A percentile compares a stretch with the other conserved stretches of the same genome.
Evolutionary conservation across 768 basidiomycete genomes (phyloP).

Genomic region (Trametes coccinea): DNA sequence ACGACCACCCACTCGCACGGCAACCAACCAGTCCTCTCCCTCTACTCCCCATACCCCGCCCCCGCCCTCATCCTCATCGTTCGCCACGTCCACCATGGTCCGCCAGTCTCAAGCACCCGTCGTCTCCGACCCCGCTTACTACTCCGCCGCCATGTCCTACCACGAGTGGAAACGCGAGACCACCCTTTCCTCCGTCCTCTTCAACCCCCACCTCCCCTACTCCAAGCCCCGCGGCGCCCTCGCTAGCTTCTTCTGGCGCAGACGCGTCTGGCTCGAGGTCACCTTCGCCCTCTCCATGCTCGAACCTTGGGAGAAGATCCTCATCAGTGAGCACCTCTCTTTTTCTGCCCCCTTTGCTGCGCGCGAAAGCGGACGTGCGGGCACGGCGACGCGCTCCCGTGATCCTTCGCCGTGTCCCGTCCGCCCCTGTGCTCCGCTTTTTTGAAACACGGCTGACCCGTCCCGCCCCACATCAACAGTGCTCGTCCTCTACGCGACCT

Average conservation of each 20-base stretch:
- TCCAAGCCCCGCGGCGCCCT: constrained; percentile 22
- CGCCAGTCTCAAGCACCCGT: neutral
- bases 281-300: constrained; percentile 65
- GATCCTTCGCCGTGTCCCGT: neutral
- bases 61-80: neutral
- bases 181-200: constrained; percentile 23
- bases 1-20: neutral
- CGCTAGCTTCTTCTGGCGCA: constrained; percentile 43
- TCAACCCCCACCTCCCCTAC: constrained; percentile 29
- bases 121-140: constrained; percentile 15
- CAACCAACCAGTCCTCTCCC: no score
- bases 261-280: constrained; percentile 54
- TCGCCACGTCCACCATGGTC: neutral
- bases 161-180: constrained; percentile 29
- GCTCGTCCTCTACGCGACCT: constrained; percentile 40
- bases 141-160: constrained; percentile 21
- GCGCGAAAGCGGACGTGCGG: neutral
- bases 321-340: constrained; percentile 49
- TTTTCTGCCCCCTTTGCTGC: no score
- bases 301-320: constrained; percentile 67
- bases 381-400: neutral
- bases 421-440: neutral
- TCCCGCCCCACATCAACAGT: constrained; percentile 32
- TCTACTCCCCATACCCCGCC: no score
- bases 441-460: neutral